Evolutionary conservation across 179 eudicot species (phyloP).

Genomic region (Drosera spatulata): DNA sequence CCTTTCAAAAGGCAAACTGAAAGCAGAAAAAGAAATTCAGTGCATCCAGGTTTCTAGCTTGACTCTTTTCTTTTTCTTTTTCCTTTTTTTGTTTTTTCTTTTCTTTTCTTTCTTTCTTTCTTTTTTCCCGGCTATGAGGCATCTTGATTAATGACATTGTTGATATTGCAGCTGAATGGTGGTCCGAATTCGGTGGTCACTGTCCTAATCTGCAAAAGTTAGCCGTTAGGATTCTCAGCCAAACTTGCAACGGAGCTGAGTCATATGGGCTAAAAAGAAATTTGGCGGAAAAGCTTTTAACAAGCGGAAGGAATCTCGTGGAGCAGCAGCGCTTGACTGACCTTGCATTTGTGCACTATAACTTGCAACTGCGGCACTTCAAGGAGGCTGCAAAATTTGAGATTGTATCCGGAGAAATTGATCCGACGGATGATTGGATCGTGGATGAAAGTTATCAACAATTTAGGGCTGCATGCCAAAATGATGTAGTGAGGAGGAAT

Average conservation of each 20-base stretch:
- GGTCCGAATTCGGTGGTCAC: constrained; percentile 37
- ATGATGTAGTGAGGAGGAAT: background rate
- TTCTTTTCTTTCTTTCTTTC: background rate
- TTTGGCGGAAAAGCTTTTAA: constrained; percentile 44
- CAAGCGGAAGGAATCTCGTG: constrained; percentile 12
- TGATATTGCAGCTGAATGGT: constrained; percentile 47
- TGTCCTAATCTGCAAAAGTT: constrained; percentile 60
- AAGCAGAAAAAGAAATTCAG: constrained; percentile 5
- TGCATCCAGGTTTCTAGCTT: constrained; percentile 35
- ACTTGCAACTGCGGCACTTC: constrained; percentile 31
- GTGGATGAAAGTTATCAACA: constrained; percentile 7
- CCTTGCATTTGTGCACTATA: constrained; percentile 37
- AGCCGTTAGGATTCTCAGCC: constrained; percentile 50
- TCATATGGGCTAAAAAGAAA: constrained; percentile 38
- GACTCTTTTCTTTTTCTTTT: constrained; percentile 1
- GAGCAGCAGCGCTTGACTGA: constrained; percentile 27
- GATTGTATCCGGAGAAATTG: constrained; percentile 14
- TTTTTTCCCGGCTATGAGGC: background rate
- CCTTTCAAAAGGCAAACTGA: constrained; percentile 17
- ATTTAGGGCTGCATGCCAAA: background rate
- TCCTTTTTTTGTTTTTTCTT: background rate
- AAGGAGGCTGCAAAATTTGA: constrained; percentile 10
- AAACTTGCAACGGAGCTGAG: constrained; percentile 54
- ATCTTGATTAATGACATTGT: background rate
- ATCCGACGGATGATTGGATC: constrained; percentile 40